Base-by-base conservation (phyloP, 305 asterid genomes). In the Fraxinus sp. region DNA sequence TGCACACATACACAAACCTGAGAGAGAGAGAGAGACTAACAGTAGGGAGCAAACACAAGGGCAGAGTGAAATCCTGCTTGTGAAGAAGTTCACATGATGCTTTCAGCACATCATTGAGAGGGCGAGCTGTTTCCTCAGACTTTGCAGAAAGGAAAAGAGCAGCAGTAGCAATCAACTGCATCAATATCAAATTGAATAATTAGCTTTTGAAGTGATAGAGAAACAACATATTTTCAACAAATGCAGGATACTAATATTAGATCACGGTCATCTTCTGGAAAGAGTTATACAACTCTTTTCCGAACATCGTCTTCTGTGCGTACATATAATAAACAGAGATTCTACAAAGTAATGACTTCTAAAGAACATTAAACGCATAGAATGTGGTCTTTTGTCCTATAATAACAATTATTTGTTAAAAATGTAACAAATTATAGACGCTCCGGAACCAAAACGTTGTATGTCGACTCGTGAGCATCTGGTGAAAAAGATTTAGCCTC, bases 121-220 rank as follows among this genome's bases (percentile, higher is more conserved):
- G 95, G 46, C 95, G 91, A 32, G 97, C 81, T 66, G 98, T 87
- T 93, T 96, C 98, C 91, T 96, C 99, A 10, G 99, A 96, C 88
- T 96, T 96, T 3, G 99, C 91, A 74, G 94, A 91, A 43, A 96
- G 97, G 87, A 96, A 96, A 84, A 96, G 95, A 28, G 94, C 92
- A 64, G 99, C 97, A 20, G 99, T 96, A 80, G 99, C 97, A 84
- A 96, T 90, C 89, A 94, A 84, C 99, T 96, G 97, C 86, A 90
- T 77, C 49, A 75, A 79, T 49, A 83, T 83, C 41, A 87, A 57
- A 83, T 49, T 83, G 77, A 75, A 66, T 26, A 62, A 82, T 86
- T 75, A 85, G 84, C 73, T 66, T 80, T 83, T 76, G 75, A 82
- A 62, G 26, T 41, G 35, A 82, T 32, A 81, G 36, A 84, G 22